Conservation (phyloP, 495 filamentous ascomycete species). For the Hyaloscypha bicolor region DNA sequence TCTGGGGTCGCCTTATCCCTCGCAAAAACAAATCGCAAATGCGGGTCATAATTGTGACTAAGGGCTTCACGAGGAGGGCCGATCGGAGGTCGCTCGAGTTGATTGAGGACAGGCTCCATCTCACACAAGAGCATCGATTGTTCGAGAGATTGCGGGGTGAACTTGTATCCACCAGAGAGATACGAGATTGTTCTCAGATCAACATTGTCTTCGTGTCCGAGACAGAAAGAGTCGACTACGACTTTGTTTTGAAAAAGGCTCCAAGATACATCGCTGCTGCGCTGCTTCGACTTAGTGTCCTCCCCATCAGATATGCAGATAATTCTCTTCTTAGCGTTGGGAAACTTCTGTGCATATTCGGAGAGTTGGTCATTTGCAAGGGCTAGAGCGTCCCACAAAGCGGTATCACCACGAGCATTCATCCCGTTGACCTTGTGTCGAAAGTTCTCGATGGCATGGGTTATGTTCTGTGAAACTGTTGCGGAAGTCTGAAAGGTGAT, state of each 20-base stretch:
- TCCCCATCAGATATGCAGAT: constrained; percentile 36
- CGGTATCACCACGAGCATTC: constrained; percentile 33
- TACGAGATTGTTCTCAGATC: constrained; percentile 32
- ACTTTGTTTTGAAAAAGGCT: constrained; percentile 26
- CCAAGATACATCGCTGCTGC: constrained; percentile 13
- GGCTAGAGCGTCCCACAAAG: constrained; percentile 34
- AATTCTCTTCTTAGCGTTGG: constrained; percentile 36
- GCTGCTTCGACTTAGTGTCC: constrained; percentile 33
- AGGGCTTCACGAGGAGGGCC: constrained; percentile 14
- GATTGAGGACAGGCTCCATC: constrained; percentile 37
- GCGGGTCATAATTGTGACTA: constrained; percentile 5
- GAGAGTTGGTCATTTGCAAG: constrained; percentile 32
- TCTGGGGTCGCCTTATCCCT: constrained; percentile 21
- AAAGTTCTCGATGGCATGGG: constrained; percentile 36
- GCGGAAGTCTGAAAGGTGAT: not conserved
- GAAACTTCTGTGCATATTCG: constrained; percentile 33
- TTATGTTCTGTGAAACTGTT: constrained; percentile 28
- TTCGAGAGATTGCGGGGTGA: constrained; percentile 31
- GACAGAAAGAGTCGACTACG: constrained; percentile 34
- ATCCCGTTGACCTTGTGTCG: constrained; percentile 31
- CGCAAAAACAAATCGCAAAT: constrained; percentile 19
- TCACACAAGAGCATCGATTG: constrained; percentile 36
- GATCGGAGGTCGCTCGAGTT: constrained; percentile 32
- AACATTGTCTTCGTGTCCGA: constrained; percentile 30
- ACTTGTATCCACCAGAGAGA: constrained; percentile 35